These are phyloP conservation scores for Odonthalia washingtoniensis DNA, from an alignment of 31 red algal genomes.

Conservation along the genomic window DNA sequence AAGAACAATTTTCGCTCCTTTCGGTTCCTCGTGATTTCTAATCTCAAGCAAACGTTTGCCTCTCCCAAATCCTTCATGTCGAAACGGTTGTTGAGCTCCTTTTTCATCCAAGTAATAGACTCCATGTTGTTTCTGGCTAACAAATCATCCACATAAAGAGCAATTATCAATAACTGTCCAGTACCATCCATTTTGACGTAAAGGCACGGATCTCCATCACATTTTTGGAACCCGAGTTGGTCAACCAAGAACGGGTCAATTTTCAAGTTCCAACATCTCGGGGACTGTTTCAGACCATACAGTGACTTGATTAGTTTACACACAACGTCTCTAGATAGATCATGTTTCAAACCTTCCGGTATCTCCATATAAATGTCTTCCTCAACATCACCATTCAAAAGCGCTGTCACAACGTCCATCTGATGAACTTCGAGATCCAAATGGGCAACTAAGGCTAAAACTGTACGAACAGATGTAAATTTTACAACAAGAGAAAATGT, in stretches of 20 bases:
- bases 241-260: too few species aligned
- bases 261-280: too few species aligned
- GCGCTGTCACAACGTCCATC: slow-evolving; percentile 30
- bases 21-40: neutral
- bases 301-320: slow-evolving; percentile 40
- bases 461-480: slow-evolving; percentile 1
- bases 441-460: neutral
- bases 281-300: too few species aligned
- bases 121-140: neutral
- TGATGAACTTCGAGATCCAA: neutral
- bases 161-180: too few species aligned
- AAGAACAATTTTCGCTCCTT: neutral
- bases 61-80: too few species aligned
- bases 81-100: too few species aligned
- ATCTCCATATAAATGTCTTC: slow-evolving; percentile 21
- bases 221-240: too few species aligned
- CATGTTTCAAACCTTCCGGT: slow-evolving; percentile 5
- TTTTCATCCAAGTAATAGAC: neutral
- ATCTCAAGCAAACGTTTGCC: neutral
- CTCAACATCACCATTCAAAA: slow-evolving; percentile 20
- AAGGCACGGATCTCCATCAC: slow-evolving; percentile 13
- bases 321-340: neutral
- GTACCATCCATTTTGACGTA: slow-evolving; percentile 2
- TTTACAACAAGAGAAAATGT: slow-evolving; percentile 20
- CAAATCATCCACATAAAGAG: slow-evolving; percentile 39